Percentiles rank a stretch among this genome's conserved stretches.
These are phyloP conservation scores for Amphicarpaea edgeworthii DNA, from an alignment of 306 rosid genomes.

Conservation along the genomic window DNA sequence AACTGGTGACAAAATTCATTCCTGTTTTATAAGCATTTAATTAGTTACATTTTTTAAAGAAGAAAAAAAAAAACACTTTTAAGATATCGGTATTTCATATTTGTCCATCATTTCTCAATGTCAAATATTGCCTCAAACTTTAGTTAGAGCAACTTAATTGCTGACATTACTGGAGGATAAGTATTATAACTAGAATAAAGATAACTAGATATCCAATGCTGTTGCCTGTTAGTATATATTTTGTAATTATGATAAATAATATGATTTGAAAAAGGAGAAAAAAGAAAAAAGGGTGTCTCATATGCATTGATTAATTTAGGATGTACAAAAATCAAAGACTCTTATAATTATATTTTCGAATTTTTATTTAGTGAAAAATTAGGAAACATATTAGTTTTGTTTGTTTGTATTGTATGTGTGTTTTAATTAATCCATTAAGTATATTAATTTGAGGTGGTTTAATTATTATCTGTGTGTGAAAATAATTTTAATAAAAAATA, in stretches of 20 bases:
- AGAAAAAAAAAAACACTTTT: background rate
- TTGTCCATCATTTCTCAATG: background rate
- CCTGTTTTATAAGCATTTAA: background rate
- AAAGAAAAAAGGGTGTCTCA: too few relatives aligned
- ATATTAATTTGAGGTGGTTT: background rate
- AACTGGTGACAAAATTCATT: conserved; percentile 10
- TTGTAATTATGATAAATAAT: too few relatives aligned
- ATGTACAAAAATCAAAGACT: too few relatives aligned
- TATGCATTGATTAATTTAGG: too few relatives aligned
- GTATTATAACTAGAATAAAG: too few relatives aligned
- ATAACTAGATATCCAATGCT: too few relatives aligned
- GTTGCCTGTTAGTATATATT: too few relatives aligned
- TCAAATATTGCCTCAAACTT: background rate
- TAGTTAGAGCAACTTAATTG: background rate
- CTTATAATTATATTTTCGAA: background rate
- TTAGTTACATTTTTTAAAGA: background rate
- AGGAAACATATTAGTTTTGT: background rate
- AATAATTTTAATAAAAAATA: too few relatives aligned
- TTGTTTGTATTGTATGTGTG: background rate
- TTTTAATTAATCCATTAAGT: background rate
- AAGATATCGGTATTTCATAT: background rate
- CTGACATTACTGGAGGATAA: background rate
- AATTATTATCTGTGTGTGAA: background rate
- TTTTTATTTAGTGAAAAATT: background rate
- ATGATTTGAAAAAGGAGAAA: too few relatives aligned